These are phyloP conservation scores for Phytophthora uliginosa DNA, from an alignment of 352 stramenopile species.

Conservation along the genomic window DNA sequence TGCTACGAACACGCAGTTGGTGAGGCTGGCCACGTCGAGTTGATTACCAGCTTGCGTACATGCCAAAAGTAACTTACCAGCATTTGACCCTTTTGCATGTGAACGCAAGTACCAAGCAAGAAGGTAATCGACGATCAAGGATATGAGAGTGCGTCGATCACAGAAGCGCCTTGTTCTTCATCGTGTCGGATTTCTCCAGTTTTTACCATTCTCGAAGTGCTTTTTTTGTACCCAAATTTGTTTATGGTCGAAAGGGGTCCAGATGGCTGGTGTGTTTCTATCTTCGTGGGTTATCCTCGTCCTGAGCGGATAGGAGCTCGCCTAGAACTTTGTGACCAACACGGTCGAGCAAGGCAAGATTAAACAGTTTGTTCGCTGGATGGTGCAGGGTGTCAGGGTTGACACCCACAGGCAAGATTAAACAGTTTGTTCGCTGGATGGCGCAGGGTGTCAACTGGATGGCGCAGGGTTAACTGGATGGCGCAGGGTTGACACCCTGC, in stretches of 20 bases:
- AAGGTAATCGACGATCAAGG: neutral
- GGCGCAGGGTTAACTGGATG: no score
- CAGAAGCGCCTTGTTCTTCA: neutral
- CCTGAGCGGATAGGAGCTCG: neutral
- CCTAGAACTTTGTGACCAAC: neutral
- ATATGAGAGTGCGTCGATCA: neutral
- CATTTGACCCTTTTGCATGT: neutral
- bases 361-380: no score
- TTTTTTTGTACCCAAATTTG: neutral
- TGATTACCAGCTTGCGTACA: neutral
- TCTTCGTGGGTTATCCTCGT: neutral
- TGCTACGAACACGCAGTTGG: neutral
- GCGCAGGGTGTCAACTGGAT: no score
- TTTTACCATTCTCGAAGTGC: neutral
- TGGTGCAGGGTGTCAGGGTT: no score
- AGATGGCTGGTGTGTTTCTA: neutral
- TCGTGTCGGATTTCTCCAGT: neutral
- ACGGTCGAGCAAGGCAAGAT: no score
- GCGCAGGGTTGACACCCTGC: neutral
- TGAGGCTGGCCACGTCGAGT: neutral
- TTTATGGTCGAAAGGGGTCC: neutral
- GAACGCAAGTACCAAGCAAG: neutral
- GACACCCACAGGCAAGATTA: no score
- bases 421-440: no score
- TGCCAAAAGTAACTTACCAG: neutral